Evolutionary conservation across 2,329 filamentous ascomycete species (phyloP).

Genomic region (Nemania sp.): DNA sequence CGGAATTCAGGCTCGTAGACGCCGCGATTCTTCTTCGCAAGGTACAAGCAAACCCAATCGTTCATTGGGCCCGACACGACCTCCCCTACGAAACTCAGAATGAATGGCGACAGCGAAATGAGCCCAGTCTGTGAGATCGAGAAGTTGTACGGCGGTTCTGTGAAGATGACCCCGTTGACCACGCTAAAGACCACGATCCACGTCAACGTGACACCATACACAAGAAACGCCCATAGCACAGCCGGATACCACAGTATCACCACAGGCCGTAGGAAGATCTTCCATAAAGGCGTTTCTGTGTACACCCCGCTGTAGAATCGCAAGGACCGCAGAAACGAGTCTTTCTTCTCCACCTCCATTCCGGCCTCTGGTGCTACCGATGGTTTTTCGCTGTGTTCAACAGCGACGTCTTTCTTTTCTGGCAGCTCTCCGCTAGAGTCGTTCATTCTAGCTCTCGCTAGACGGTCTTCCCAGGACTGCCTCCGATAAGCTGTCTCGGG

Average conservation of each 20-base stretch:
- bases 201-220: constrained; percentile 49
- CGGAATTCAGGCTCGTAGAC: constrained; percentile 59
- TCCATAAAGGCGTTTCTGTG: constrained; percentile 44
- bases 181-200: constrained; percentile 51
- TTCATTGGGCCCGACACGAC: constrained; percentile 50
- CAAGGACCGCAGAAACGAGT: constrained; percentile 41
- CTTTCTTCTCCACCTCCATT: constrained; percentile 34
- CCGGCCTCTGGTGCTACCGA: constrained; percentile 30
- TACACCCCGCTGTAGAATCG: constrained; percentile 43
- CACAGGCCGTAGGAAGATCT: constrained; percentile 48
- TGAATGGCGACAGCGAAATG: constrained; percentile 54
- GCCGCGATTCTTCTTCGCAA: constrained; percentile 53
- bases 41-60: constrained; percentile 48
- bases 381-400: constrained; percentile 23
- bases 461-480: constrained; percentile 29
- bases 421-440: constrained; percentile 25
- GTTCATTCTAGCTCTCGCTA: constrained; percentile 10
- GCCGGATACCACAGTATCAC: constrained; percentile 55
- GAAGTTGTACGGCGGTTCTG: constrained; percentile 55
- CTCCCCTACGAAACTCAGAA: constrained; percentile 51
- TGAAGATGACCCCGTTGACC: constrained; percentile 54
- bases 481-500: constrained; percentile 55
- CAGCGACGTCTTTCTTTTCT: constrained; percentile 30
- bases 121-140: constrained; percentile 52
- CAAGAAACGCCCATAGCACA: constrained; percentile 53